Conservation (phyloP, 1,284 basidiomycete species). For the Rhodofomes roseus region DNA sequence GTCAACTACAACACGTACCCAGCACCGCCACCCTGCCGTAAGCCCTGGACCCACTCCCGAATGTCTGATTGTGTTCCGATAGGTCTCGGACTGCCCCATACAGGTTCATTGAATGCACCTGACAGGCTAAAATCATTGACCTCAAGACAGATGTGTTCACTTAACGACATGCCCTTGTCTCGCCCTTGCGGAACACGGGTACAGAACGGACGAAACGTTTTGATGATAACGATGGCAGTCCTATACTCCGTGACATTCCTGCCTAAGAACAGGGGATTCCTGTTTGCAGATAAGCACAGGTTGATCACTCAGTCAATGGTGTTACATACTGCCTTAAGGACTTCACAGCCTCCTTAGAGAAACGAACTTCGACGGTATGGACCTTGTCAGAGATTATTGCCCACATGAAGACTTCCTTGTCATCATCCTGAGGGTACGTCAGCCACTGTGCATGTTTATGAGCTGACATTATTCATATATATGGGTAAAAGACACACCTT, state of each 20-base stretch:
- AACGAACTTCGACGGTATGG: constrained; percentile 34
- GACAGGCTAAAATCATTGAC: constrained; percentile 36
- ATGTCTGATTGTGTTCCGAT: constrained; percentile 38
- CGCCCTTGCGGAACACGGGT: constrained; percentile 41
- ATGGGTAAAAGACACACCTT: constrained; percentile 35
- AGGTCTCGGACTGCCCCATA: constrained; percentile 44
- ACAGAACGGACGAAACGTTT: constrained; percentile 44
- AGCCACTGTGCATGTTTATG: constrained; percentile 25
- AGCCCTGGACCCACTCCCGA: constrained; percentile 44
- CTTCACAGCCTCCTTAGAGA: constrained; percentile 35
- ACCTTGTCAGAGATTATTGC: constrained; percentile 41
- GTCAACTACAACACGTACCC: constrained; percentile 34
- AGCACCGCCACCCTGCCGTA: constrained; percentile 48
- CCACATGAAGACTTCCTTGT: constrained; percentile 39
- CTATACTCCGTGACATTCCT: constrained; percentile 28
- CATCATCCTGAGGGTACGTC: constrained; percentile 25
- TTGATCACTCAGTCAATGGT: too few species aligned
- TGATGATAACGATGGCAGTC: constrained; percentile 35
- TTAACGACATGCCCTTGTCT: constrained; percentile 29
- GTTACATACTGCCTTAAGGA: constrained; percentile 31
- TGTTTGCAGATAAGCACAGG: too few species aligned
- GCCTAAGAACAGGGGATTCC: constrained; percentile 14
- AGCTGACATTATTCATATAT: not conserved
- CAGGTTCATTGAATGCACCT: constrained; percentile 38
- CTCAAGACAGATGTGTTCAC: constrained; percentile 43